phyloP scores from a whole-genome alignment of 2,329 filamentous ascomycete genomes.

The Nannizziopsis arthrosporioides region DNA sequence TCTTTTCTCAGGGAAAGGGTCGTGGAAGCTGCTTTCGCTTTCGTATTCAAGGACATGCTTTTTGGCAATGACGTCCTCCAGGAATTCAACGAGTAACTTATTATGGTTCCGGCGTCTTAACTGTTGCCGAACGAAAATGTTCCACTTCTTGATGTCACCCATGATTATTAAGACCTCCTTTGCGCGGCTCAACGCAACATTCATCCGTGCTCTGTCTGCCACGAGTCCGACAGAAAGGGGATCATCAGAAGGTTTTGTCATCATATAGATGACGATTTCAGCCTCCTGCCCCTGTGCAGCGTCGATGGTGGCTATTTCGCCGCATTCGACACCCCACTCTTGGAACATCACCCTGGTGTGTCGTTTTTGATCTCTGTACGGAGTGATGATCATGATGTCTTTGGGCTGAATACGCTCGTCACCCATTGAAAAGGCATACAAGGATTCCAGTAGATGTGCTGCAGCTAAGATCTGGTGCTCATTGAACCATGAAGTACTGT shows the following conservation, averaged over 20 bases:
- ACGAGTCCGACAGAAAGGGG: constrained; percentile 2
- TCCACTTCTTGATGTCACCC: background rate
- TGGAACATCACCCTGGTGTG: background rate
- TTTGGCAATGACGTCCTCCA: background rate
- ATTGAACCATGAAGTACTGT: background rate
- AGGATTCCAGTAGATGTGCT: background rate
- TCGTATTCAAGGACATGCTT: background rate
- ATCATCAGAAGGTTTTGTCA: constrained; percentile 6
- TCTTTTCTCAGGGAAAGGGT: too few relatives aligned
- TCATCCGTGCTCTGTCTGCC: constrained; percentile 2
- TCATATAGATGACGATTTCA: constrained; percentile 8
- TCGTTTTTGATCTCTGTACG: background rate
- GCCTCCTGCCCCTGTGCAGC: constrained; percentile 10
- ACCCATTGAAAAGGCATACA: background rate
- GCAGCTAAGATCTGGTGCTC: background rate
- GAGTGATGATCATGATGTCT: constrained; percentile 2
- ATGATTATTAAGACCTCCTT: background rate
- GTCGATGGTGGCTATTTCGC: constrained; percentile 8
- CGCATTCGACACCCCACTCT: background rate
- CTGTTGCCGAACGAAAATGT: background rate
- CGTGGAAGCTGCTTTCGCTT: too few relatives aligned
- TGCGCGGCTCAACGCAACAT: constrained; percentile 9
- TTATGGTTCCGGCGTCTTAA: background rate
- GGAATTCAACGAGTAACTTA: background rate
- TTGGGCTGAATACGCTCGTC: background rate